Conservation (phyloP, 805 yeast species). For the Saccharomycopsis capsularis region DNA sequence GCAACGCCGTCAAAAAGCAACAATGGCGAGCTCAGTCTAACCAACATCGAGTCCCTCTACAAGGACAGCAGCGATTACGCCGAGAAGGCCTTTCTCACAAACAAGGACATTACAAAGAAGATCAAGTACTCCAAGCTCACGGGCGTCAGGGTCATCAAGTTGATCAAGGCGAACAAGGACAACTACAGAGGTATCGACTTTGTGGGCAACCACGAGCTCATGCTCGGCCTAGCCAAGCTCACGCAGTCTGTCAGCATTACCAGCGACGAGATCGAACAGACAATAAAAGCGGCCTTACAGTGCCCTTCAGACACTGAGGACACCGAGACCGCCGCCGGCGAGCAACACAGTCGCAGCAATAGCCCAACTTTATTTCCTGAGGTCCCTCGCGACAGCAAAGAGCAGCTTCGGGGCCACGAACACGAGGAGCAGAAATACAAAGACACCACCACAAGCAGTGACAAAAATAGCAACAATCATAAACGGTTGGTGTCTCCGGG, state of each 20-base stretch:
- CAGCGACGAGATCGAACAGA: not conserved
- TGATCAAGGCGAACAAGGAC: not conserved
- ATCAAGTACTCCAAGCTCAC: constrained; percentile 8
- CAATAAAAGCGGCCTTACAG: not conserved
- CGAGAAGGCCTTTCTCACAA: no score
- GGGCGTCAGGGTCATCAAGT: constrained; percentile 5
- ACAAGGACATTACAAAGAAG: constrained; percentile 1
- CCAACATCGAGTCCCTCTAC: constrained; percentile 12
- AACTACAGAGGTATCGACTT: not conserved
- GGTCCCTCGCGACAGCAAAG: not conserved
- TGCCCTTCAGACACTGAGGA: not conserved
- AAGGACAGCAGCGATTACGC: no score
- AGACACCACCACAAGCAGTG: not conserved
- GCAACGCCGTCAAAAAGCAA: not conserved
- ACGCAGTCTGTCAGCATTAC: not conserved
- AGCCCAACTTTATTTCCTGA: not conserved
- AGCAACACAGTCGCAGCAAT: no score
- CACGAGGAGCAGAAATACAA: not conserved
- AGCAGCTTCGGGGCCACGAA: not conserved
- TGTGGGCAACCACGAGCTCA: not conserved
- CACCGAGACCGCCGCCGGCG: no score
- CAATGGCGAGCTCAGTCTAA: not conserved
- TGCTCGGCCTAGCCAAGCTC: not conserved
- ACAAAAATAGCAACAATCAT: not conserved
- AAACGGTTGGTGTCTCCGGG: not conserved